These are phyloP conservation scores for Yamadazyma taylorii DNA, from an alignment of 1,139 yeast species.

Conservation along the genomic window DNA sequence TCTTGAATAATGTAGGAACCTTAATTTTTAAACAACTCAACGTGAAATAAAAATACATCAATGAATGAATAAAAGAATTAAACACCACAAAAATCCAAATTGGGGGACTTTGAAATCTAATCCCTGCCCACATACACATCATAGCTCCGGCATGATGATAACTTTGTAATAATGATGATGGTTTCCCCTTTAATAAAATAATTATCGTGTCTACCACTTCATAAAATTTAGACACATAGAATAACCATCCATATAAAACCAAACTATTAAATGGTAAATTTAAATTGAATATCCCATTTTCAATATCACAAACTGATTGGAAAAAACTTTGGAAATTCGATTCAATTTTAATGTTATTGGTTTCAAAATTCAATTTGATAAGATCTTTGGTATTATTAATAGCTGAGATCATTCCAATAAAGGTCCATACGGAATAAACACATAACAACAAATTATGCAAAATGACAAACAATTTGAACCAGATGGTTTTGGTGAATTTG, in stretches of 20 bases:
- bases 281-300: constrained; percentile 67
- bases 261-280: constrained; percentile 24
- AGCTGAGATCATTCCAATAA: constrained; percentile 61
- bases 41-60: constrained; percentile 74
- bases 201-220: constrained; percentile 72
- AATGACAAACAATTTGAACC: constrained; percentile 58
- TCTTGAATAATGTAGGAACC: constrained; percentile 60
- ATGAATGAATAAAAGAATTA: constrained; percentile 71
- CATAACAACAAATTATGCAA: constrained; percentile 65
- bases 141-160: constrained; percentile 84
- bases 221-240: constrained; percentile 70
- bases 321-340: constrained; percentile 34
- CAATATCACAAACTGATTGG: constrained; percentile 62
- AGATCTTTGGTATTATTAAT: constrained; percentile 40
- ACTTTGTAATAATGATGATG: constrained; percentile 67
- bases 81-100: constrained; percentile 81
- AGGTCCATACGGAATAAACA: constrained; percentile 70
- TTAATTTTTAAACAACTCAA: constrained; percentile 60
- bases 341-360: constrained; percentile 12
- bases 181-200: constrained; percentile 68
- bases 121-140: constrained; percentile 83
- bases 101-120: constrained; percentile 70
- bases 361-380: constrained; percentile 20
- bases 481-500: constrained; percentile 42
- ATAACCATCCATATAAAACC: constrained; percentile 59